Base-by-base conservation (phyloP, 306 rosid genomes). In the Fragaria vesca region DNA sequence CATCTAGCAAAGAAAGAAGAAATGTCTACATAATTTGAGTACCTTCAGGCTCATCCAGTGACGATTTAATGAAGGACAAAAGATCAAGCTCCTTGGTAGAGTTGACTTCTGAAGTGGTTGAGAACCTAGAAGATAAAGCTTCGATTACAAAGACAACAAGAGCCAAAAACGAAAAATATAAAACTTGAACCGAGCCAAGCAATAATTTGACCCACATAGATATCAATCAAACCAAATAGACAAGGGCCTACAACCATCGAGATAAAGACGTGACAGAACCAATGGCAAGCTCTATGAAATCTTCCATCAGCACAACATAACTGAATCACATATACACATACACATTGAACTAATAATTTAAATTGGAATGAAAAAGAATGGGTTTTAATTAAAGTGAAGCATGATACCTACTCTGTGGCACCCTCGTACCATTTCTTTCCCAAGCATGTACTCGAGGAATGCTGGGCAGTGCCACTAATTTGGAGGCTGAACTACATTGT, bases 1-100 rank as follows among this genome's bases (percentile, higher is more conserved):
- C 69, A 73, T n/a, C 47, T 28, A 28, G 24, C 47, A 45, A 61
- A 28, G 3, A 28, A 58, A 54, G 55, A 20, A 46, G 24, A 40
- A 79, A 77, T 46, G 70, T 51, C 45, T n/a, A 66, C 50, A 42
- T 69, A 73, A 30, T 66, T 77, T 72, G 71, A 85, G 78, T 75
- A 94, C 97, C 98, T 95, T 95, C 95, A 54, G 61, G 78, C 76
- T 88, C 85, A 71, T 87, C 83, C 52, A 91, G 24, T 26, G 86
- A 83, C 61, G 90, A 87, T 78, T 86, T 87, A 65, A 92, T 84
- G 86, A 90, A 90, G 76, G 95, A 82, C 75, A 89, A 85, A 76
- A 88, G 68, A 73, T 87, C 89, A 71, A 26, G 86, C 73, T 80
- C 85, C 11, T 77, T 16, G 12, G 83, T 72, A 69, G 84, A 81